Percentiles rank a stretch among this genome's conserved stretches.
These are phyloP conservation scores for Rhytidhysteron rufulum DNA, from an alignment of 2,329 filamentous ascomycete species.

Conservation along the genomic window DNA sequence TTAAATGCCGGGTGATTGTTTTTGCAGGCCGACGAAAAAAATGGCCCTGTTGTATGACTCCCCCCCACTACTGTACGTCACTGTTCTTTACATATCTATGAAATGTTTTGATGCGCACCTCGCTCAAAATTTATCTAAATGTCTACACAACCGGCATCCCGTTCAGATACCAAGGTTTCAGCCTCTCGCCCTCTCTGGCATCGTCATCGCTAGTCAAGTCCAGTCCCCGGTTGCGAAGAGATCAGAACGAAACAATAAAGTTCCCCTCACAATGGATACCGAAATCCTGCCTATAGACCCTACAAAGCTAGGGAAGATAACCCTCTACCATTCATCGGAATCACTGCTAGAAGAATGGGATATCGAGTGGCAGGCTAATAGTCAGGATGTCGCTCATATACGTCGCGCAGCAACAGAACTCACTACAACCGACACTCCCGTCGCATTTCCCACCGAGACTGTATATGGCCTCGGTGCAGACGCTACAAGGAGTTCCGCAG, in stretches of 20 bases:
- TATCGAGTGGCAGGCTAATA: conserved; percentile 28
- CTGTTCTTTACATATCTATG: too few relatives aligned
- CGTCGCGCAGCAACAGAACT: conserved; percentile 64
- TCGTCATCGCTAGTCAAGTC: neutral
- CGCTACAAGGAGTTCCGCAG: conserved; percentile 77
- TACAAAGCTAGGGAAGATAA: conserved; percentile 1
- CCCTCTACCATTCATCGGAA: neutral
- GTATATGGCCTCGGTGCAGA: conserved; percentile 97
- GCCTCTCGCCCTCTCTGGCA: neutral
- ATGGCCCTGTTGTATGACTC: too few relatives aligned
- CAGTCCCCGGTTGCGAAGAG: neutral
- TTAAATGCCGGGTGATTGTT: too few relatives aligned
- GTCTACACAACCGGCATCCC: neutral
- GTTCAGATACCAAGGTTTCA: neutral
- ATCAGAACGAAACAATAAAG: neutral
- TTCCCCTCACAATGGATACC: conserved; percentile 1
- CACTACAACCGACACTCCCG: conserved; percentile 64
- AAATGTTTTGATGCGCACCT: conserved; percentile 1
- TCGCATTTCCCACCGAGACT: conserved; percentile 96
- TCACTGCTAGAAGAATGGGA: conserved; percentile 23
- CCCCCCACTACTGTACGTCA: too few relatives aligned
- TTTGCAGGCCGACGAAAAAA: too few relatives aligned
- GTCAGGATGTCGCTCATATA: conserved; percentile 51
- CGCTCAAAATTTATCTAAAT: neutral
- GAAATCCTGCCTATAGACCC: conserved; percentile 2